Evolutionary conservation across 805 yeast species (phyloP).

Genomic region (Starmera quercuum): DNA sequence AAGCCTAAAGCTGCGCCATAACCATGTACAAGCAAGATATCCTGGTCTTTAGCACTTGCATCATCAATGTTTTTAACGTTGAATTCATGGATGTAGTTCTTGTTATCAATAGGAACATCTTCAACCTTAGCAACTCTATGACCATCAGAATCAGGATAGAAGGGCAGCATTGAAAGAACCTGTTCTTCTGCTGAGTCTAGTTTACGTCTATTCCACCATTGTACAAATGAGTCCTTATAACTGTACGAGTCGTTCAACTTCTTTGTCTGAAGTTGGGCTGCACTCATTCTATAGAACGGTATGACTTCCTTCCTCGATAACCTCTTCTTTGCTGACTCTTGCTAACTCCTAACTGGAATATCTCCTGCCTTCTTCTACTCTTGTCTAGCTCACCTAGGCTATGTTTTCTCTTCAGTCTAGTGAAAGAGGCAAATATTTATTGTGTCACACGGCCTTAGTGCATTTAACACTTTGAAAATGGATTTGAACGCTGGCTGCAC

Average conservation of each 20-base stretch:
- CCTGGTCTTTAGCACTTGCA: constrained; percentile 22
- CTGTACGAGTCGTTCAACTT: constrained; percentile 12
- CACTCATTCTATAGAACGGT: background rate
- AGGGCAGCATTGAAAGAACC: constrained; percentile 51
- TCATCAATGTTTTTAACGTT: constrained; percentile 41
- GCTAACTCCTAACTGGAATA: too few relatives aligned
- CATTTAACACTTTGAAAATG: too few relatives aligned
- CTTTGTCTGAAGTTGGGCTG: background rate
- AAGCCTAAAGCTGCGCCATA: constrained; percentile 82
- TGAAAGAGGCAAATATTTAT: too few relatives aligned
- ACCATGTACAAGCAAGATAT: constrained; percentile 72
- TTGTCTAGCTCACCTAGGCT: too few relatives aligned
- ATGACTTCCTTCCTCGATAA: too few relatives aligned
- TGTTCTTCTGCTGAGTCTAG: constrained; percentile 34
- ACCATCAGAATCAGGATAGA: constrained; percentile 46
- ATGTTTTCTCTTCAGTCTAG: too few relatives aligned
- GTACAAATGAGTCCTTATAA: constrained; percentile 28
- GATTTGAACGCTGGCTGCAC: too few relatives aligned
- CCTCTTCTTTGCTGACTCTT: too few relatives aligned
- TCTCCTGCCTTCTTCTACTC: too few relatives aligned
- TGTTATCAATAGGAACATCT: constrained; percentile 50
- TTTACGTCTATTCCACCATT: constrained; percentile 33
- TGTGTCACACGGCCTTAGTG: too few relatives aligned
- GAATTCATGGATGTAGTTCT: constrained; percentile 63
- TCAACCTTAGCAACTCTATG: constrained; percentile 38